These are phyloP conservation scores for Phytophthora ohioensis DNA, from an alignment of 352 stramenopile species.

Conservation along the genomic window DNA sequence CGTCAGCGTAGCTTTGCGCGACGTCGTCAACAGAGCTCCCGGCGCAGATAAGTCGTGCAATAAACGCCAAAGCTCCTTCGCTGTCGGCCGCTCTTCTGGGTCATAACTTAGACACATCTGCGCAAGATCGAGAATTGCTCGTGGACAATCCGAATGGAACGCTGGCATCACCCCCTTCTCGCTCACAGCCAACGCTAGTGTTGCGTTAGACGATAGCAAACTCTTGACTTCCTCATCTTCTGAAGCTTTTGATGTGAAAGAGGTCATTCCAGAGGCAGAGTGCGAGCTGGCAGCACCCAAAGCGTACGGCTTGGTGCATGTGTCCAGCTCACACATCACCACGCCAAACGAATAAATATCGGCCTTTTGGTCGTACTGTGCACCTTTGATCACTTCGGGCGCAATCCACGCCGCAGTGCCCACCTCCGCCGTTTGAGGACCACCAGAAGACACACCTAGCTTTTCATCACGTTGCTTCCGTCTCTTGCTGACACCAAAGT, in stretches of 20 bases:
- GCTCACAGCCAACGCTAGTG: slow-evolving; percentile 51
- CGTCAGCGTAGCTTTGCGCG: slow-evolving; percentile 33
- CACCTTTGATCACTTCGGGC: slow-evolving; percentile 59
- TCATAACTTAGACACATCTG: slow-evolving; percentile 56
- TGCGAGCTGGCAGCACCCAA: slow-evolving; percentile 28
- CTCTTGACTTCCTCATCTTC: slow-evolving; percentile 28
- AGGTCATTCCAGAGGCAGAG: slow-evolving; percentile 41
- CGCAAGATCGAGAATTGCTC: slow-evolving; percentile 40
- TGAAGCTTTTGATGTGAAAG: slow-evolving; percentile 25
- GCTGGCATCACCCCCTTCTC: slow-evolving; percentile 47
- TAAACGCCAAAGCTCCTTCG: slow-evolving; percentile 56
- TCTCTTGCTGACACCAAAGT: slow-evolving; percentile 67
- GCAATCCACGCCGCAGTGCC: slow-evolving; percentile 68
- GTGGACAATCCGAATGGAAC: slow-evolving; percentile 51
- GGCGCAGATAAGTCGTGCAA: slow-evolving; percentile 29
- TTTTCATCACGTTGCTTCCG: slow-evolving; percentile 27
- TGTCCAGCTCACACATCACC: slow-evolving; percentile 61
- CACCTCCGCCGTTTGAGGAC: slow-evolving; percentile 51
- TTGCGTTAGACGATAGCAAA: slow-evolving; percentile 47
- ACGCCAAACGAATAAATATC: slow-evolving; percentile 74
- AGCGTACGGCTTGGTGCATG: slow-evolving; percentile 54
- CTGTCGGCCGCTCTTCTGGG: slow-evolving; percentile 54
- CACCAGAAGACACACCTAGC: slow-evolving; percentile 28
- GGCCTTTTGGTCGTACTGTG: slow-evolving; percentile 52
- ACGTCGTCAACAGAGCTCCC: slow-evolving; percentile 29